Conservation (phyloP, 257 asterid species). For the Capsicum chinense region DNA sequence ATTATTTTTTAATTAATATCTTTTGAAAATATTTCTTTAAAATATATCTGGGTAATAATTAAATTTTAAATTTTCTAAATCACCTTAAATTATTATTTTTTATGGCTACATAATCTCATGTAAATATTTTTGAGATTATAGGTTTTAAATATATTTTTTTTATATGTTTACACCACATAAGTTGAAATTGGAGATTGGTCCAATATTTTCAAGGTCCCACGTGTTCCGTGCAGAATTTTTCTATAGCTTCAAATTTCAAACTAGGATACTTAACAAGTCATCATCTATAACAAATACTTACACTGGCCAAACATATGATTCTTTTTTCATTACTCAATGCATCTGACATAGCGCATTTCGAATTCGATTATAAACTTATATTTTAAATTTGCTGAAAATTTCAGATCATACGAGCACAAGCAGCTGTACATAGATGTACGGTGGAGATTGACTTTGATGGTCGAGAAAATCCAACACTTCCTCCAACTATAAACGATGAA, state of each 20-base stretch:
- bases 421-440: conserved; percentile 46
- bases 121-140: neutral
- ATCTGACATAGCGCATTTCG: neutral
- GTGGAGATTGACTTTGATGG: conserved; percentile 49
- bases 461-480: conserved; percentile 48
- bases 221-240: neutral
- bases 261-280: neutral
- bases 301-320: neutral
- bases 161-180: neutral
- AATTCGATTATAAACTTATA: neutral
- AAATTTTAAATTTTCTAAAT: neutral
- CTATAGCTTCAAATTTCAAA: neutral
- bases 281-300: neutral
- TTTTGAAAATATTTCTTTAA: neutral
- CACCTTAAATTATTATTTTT: neutral
- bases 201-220: neutral
- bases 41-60: neutral
- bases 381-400: neutral
- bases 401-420: conserved; percentile 54
- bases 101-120: neutral
- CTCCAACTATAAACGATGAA: conserved; percentile 55
- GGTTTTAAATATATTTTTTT: neutral
- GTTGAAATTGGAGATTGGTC: no score
- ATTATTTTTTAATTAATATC: no score
- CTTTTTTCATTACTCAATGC: neutral